Evolutionary conservation across 2,329 filamentous ascomycete genomes (phyloP), one percentile per base, ranked within the genome.

Genomic region (Paecilomyces formosus): DNA sequence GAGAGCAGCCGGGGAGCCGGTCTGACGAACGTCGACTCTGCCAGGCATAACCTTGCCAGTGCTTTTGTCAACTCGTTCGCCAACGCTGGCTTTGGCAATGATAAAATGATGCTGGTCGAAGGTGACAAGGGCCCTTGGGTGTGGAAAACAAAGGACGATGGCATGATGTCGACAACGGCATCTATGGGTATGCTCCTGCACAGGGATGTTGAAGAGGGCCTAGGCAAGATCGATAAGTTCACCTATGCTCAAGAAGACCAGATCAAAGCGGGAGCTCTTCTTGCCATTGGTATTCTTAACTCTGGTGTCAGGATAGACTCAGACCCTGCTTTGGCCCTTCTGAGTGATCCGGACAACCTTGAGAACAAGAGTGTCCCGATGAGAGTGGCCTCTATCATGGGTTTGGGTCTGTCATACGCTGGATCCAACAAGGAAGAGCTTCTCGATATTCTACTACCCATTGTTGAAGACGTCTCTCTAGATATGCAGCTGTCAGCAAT

Each of bases 71-170:
- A 99, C 70, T 90, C 89, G 0, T 97, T 99, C 69, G 92, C 94
- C 62, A 99, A 99, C 66, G 92, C 94, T 56, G 94, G 94, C 31
- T 99, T 92, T 67, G 90, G 92, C 51, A 89, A 92, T 59, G 94
- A 99, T 75, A 97, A 97, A 81, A 89, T 99, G 85, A 97, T 99
- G 93, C 81, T 97, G 59, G 88, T 91, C 50, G 88, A 94, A 21
- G 88, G 90, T 60, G 88, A 92, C 63, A 95, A 96, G 79, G 87
- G 89, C 67, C 90, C 88, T 63, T 99, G 94, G 93, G 90, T 99
- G 3, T 99, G 92, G 91, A 99, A 97, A 81, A 97, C 95, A 21
- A 99, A 99, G 77, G 92, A 95, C 50, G 92, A 97, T 69, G 94
- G 94, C 63, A 96, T 96, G 92, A 83, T 96, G 76, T 97, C 94